Percentiles rank a stretch among this genome's conserved stretches.
These are phyloP conservation scores for Solanum corneliomulleri DNA, from an alignment of 257 asterid genomes.

Conservation along the genomic window DNA sequence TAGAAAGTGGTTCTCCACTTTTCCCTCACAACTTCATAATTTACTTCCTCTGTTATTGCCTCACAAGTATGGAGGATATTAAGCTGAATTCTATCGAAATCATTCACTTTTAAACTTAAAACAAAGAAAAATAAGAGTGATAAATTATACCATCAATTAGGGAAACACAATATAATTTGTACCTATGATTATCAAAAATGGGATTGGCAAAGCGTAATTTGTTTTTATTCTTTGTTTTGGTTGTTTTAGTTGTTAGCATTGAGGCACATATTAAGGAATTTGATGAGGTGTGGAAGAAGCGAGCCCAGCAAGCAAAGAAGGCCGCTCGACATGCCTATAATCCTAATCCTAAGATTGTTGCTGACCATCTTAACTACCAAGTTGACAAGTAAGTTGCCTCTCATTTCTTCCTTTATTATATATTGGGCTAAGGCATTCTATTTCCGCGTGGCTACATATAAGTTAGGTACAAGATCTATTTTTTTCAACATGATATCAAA, in stretches of 20 bases:
- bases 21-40: too few species aligned
- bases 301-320: slow-evolving; percentile 21
- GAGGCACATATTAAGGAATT: background rate
- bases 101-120: background rate
- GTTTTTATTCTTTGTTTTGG: slow-evolving; percentile 1
- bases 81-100: too few species aligned
- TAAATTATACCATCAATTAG: background rate
- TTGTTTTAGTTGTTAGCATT: slow-evolving; percentile 1
- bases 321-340: slow-evolving; percentile 33
- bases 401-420: background rate
- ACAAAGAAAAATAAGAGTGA: background rate
- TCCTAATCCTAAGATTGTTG: slow-evolving; percentile 22
- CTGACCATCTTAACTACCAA: slow-evolving; percentile 15
- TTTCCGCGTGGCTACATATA: background rate
- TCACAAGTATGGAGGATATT: too few species aligned
- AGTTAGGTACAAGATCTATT: background rate
- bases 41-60: too few species aligned
- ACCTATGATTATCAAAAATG: slow-evolving; percentile 9
- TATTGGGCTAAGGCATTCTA: background rate
- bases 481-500: background rate
- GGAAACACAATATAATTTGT: background rate
- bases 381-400: slow-evolving; percentile 27
- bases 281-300: slow-evolving; percentile 24
- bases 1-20: too few species aligned
- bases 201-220: slow-evolving; percentile 9